A percentile compares a stretch with the other conserved stretches of the same genome.
These are phyloP conservation scores for Phyllostachys edulis DNA, from an alignment of 176 grass and related monocot species.

Conservation along the genomic window DNA sequence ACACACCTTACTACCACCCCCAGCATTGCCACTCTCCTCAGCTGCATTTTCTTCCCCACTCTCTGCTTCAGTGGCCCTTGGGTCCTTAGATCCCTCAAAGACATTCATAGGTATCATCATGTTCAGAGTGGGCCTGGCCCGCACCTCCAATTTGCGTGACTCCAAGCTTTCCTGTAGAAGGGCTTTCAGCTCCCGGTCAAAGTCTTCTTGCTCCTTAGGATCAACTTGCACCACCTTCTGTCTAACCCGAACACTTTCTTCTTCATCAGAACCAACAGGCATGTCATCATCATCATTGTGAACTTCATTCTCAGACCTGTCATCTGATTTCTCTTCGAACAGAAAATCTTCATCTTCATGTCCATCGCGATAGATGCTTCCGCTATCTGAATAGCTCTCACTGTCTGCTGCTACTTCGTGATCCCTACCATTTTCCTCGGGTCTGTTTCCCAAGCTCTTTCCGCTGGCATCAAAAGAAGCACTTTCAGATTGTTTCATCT, in stretches of 20 bases:
- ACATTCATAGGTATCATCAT: constrained; percentile 81
- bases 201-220: constrained; percentile 72
- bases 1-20: constrained; percentile 35
- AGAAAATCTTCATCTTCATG: constrained; percentile 50
- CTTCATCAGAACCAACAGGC: constrained; percentile 56
- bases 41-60: constrained; percentile 51
- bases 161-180: constrained; percentile 79
- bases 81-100: constrained; percentile 53
- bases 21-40: constrained; percentile 29
- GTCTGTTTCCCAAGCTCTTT: constrained; percentile 38
- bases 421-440: constrained; percentile 38
- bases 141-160: constrained; percentile 59
- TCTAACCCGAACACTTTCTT: constrained; percentile 61
- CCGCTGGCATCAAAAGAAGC: constrained; percentile 29
- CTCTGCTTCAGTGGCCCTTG: constrained; percentile 31
- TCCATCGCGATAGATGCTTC: constrained; percentile 22
- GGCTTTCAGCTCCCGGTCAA: constrained; percentile 65
- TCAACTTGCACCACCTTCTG: constrained; percentile 54
- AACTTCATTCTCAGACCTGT: constrained; percentile 46
- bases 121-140: constrained; percentile 48
- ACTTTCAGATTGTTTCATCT: constrained; percentile 29
- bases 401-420: constrained; percentile 45
- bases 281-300: constrained; percentile 35
- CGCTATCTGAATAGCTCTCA: constrained; percentile 62
- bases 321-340: constrained; percentile 53